Base-by-base conservation (phyloP, 257 asterid genomes). In the Nicotiana sylvestris region DNA sequence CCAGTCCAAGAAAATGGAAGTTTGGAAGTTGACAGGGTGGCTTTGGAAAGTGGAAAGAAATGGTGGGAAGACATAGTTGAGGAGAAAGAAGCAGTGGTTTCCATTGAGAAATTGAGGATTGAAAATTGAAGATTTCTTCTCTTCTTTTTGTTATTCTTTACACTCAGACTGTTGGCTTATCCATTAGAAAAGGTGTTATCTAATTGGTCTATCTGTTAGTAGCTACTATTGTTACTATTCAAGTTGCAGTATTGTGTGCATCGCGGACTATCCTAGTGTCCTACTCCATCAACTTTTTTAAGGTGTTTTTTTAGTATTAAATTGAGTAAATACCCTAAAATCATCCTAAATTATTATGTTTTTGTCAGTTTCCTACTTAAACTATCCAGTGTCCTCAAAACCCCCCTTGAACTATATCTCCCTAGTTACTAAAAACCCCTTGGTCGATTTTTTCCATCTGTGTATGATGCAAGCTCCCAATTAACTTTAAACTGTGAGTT, bases 61-160 rank as follows among this genome's bases (percentile, higher is more conserved):
- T 89, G 94, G 94, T 89, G 93, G 85, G 92, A 89, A 82, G 89
- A 69, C 87, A 91, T 89, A 80, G 93, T 83, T n/a, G 93, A 89
- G 74, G 92, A 86, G 25, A 87, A 86, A 15, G 89, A 87, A 13
- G 91, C 90, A 18, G 92, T 66, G 79, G 90, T 86, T 88, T 90
- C 96, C 97, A 92, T 94, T 81, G 58, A 77, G 3, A 69, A 49
- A 61, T 9, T 77, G 84, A 46, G 72, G 43, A 33, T 4, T 43
- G 69, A 84, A 30, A 55, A 53, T 66, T 70, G 58, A 11, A 39
- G 33, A 9, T 5, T 69, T 69, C 10, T 39, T 64, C 4, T 12
- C 37, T 12, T 12, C n/a, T 9, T 25, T 5, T 64, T 66, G 9
- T 39, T 39, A 39, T 39, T 66, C 9, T 66, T 51, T 10, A 9